phyloP scores from a whole-genome alignment of 768 basidiomycete species.

The Naematelia encephala region DNA sequence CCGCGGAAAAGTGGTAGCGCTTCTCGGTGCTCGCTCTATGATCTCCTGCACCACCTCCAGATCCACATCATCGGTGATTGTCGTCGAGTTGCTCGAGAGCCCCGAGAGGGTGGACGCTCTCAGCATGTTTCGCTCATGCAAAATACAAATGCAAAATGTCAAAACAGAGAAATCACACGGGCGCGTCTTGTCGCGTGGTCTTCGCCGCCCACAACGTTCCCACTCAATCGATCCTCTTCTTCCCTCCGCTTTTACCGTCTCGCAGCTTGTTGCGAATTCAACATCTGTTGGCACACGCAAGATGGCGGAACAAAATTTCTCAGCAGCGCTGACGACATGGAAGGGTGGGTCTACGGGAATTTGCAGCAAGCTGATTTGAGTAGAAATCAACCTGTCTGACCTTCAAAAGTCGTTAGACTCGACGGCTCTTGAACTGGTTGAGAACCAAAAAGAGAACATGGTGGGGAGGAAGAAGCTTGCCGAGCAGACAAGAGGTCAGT shows the following conservation, averaged over 20 bases:
- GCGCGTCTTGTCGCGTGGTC: background rate
- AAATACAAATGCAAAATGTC: constrained; percentile 70
- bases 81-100: constrained; percentile 19
- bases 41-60: constrained; percentile 38
- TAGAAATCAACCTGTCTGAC: constrained; percentile 82
- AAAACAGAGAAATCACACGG: constrained; percentile 58
- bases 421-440: constrained; percentile 91
- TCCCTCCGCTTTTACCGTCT: background rate
- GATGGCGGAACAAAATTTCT: constrained; percentile 74
- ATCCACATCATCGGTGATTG: constrained; percentile 26
- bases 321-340: constrained; percentile 88
- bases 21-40: constrained; percentile 29
- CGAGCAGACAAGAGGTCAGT: constrained; percentile 91
- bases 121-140: constrained; percentile 9
- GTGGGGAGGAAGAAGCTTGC: constrained; percentile 89
- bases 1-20: constrained; percentile 39
- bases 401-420: constrained; percentile 88
- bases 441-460: constrained; percentile 97
- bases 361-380: background rate
- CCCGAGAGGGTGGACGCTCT: constrained; percentile 10
- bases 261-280: too few species aligned
- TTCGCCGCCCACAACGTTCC: background rate
- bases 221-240: background rate
- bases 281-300: background rate
- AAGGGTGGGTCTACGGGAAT: constrained; percentile 59